phyloP scores from a whole-genome alignment of 2,329 filamentous ascomycete genomes.

The Epichloe uncinata region DNA sequence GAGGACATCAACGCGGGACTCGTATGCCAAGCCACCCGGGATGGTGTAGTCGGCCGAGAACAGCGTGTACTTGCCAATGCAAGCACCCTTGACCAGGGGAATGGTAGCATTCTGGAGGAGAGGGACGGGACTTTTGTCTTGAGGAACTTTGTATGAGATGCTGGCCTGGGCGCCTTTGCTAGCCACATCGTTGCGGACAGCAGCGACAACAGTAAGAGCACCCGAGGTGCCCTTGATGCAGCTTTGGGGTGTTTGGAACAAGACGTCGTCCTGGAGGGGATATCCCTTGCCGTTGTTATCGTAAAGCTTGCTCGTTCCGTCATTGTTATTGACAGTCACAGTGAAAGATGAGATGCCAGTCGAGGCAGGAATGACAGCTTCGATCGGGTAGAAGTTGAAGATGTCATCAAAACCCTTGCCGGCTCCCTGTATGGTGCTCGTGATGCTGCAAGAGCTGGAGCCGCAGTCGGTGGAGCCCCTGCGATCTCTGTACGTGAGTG shows the following conservation, averaged over 20 bases:
- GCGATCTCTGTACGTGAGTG: constrained; percentile 43
- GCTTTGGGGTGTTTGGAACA: constrained; percentile 44
- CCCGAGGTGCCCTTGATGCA: constrained; percentile 34
- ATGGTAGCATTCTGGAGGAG: constrained; percentile 24
- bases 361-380: constrained; percentile 38
- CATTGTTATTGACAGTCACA: constrained; percentile 33
- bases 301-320: constrained; percentile 31
- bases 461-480: constrained; percentile 34
- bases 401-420: constrained; percentile 46
- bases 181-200: constrained; percentile 35
- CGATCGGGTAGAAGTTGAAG: constrained; percentile 40
- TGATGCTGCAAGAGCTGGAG: constrained; percentile 28
- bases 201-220: constrained; percentile 30
- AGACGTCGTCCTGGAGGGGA: constrained; percentile 38
- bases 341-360: constrained; percentile 50
- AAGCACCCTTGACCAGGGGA: constrained; percentile 28
- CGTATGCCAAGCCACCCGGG: constrained; percentile 29
- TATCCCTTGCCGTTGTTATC: constrained; percentile 47
- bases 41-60: constrained; percentile 31
- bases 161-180: constrained; percentile 26
- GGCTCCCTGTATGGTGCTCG: constrained; percentile 31
- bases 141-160: constrained; percentile 30
- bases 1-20: constrained; percentile 32
- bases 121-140: constrained; percentile 29
- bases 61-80: constrained; percentile 35